A percentile compares a stretch with the other conserved stretches of the same genome.
phyloP scores from a whole-genome alignment of 2,329 filamentous ascomycete species.

The Corynespora cassiicola region DNA sequence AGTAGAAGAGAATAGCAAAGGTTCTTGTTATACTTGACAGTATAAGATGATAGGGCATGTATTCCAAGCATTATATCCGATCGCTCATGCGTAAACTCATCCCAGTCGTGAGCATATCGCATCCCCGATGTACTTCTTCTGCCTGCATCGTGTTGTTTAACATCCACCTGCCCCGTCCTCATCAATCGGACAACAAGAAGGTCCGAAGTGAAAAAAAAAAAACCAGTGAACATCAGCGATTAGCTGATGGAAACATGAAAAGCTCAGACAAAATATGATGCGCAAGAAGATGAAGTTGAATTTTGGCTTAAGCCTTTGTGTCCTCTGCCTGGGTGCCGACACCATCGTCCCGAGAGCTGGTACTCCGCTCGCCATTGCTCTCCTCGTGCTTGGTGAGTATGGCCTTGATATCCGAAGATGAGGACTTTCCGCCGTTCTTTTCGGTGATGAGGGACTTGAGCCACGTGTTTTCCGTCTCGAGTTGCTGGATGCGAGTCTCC shows the following conservation, averaged over 20 bases:
- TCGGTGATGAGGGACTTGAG: conserved; percentile 59
- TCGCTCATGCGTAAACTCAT: too few relatives aligned
- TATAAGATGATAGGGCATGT: too few relatives aligned
- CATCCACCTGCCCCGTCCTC: too few relatives aligned
- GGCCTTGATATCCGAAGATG: conserved; percentile 37
- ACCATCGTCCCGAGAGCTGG: conserved; percentile 41
- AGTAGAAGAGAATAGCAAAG: too few relatives aligned
- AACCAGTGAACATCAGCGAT: background rate
- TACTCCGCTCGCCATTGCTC: conserved; percentile 41
- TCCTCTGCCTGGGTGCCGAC: conserved; percentile 40
- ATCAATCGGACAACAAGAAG: too few relatives aligned
- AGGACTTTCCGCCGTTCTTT: conserved; percentile 50
- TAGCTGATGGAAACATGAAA: conserved; percentile 2
- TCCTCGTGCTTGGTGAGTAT: conserved; percentile 43
- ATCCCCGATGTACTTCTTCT: too few relatives aligned
- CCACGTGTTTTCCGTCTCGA: conserved; percentile 62
- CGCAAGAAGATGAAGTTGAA: conserved; percentile 16
- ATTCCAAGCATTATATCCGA: too few relatives aligned
- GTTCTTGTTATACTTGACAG: too few relatives aligned
- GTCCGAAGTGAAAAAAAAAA: too few relatives aligned
- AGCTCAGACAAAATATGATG: conserved; percentile 1
- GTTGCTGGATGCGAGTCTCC: conserved; percentile 55
- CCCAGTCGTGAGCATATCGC: too few relatives aligned
- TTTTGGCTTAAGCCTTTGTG: conserved; percentile 40
- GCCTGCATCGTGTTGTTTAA: too few relatives aligned